Percentiles rank a stretch among this genome's conserved stretches.
Evolutionary conservation across 2,329 filamentous ascomycete species (phyloP).

Genomic region (Phyllosticta paracitricarpa): DNA sequence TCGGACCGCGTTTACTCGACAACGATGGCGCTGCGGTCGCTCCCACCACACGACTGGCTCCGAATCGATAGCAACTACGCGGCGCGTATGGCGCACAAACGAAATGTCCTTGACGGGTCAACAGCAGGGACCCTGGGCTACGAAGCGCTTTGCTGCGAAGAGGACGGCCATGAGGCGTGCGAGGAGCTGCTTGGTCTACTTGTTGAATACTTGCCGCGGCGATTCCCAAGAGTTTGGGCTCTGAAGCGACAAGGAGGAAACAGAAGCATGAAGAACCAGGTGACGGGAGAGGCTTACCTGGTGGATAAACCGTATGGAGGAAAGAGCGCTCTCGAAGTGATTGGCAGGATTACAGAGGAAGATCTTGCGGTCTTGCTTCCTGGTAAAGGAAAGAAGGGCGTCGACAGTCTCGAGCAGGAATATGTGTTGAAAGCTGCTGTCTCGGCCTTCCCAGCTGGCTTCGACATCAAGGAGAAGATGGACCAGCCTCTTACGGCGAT

Average conservation of each 20-base stretch:
- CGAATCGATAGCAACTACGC: conserved; percentile 4
- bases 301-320: conserved; percentile 1
- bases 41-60: not conserved
- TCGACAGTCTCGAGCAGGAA: not conserved
- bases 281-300: conserved; percentile 1
- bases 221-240: not conserved
- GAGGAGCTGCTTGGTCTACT: not conserved
- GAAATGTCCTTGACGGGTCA: not conserved
- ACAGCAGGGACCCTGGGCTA: not conserved
- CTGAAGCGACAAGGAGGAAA: not conserved
- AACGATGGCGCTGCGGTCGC: conserved; percentile 1
- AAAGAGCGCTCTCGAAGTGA: not conserved
- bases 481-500: not conserved
- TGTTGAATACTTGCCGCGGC: not conserved
- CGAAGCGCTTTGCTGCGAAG: conserved; percentile 1
- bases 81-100: conserved; percentile 2
- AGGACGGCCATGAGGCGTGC: not conserved
- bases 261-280: not conserved
- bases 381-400: not conserved
- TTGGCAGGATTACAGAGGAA: conserved; percentile 5
- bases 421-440: conserved; percentile 8
- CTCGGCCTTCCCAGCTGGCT: conserved; percentile 6
- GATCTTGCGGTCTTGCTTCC: conserved; percentile 2
- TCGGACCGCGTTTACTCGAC: not conserved
- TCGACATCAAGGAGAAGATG: conserved; percentile 6